These are phyloP conservation scores for Hippophae tibetana DNA, from an alignment of 306 rosid species.

Conservation along the genomic window DNA sequence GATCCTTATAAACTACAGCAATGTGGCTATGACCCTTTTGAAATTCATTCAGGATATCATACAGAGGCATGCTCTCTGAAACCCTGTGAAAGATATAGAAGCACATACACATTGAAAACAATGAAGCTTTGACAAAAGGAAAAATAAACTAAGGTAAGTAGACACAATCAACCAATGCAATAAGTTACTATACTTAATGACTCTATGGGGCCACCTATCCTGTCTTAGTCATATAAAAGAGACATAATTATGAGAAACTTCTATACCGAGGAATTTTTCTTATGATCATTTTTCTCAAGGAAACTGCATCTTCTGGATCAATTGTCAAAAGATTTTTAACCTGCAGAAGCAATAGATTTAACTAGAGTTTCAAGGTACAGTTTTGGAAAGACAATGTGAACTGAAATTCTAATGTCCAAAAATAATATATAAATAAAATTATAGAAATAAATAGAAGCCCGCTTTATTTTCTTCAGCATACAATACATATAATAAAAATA, in stretches of 20 bases:
- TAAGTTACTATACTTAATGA: not conserved
- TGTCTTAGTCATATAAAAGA: conserved; percentile 8
- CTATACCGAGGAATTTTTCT: conserved; percentile 90
- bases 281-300: conserved; percentile 67
- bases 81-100: conserved; percentile 49
- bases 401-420: not conserved
- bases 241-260: conserved; percentile 8
- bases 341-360: conserved; percentile 33
- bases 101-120: not conserved
- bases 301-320: conserved; percentile 57
- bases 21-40: conserved; percentile 99
- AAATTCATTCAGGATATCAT: conserved; percentile 90
- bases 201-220: conserved; percentile 6
- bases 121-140: conserved; percentile 10
- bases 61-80: conserved; percentile 89
- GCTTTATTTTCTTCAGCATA: too few species aligned
- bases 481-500: too few species aligned
- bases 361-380: not conserved
- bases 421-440: not conserved
- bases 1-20: conserved; percentile 81
- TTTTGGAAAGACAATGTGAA: not conserved
- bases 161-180: conserved; percentile 10
- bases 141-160: conserved; percentile 3
- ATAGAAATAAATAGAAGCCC: not conserved
- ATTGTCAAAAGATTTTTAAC: conserved; percentile 86